A percentile compares a stretch with the other conserved stretches of the same genome.
Conservation (phyloP, 2,329 filamentous ascomycete genomes). For the Neonectria faginata region DNA sequence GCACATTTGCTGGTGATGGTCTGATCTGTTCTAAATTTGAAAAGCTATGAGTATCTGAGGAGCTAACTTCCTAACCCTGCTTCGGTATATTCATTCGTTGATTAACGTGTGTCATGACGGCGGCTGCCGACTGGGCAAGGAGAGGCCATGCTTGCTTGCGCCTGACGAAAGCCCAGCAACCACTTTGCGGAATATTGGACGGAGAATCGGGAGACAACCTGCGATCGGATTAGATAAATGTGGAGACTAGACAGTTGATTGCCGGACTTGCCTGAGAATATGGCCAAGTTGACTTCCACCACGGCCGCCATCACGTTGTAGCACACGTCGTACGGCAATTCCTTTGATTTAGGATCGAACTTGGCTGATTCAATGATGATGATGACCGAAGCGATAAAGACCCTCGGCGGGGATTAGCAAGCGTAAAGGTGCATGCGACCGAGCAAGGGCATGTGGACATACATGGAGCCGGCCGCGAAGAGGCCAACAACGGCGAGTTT, state of each 20-base stretch:
- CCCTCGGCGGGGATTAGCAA: constrained; percentile 25
- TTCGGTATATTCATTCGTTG: background rate
- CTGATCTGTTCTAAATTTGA: background rate
- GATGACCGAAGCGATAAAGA: constrained; percentile 35
- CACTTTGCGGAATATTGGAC: background rate
- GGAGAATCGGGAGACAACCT: background rate
- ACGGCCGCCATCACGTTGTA: constrained; percentile 36
- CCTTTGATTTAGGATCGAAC: constrained; percentile 28
- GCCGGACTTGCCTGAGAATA: constrained; percentile 32
- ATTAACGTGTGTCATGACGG: background rate
- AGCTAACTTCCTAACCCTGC: background rate
- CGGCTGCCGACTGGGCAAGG: background rate
- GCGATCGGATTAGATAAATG: background rate
- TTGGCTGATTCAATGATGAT: constrained; percentile 26
- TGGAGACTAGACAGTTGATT: background rate
- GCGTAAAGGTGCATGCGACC: constrained; percentile 7
- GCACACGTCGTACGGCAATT: constrained; percentile 31
- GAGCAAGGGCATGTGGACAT: constrained; percentile 4
- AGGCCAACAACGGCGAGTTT: constrained; percentile 42
- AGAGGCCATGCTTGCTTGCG: background rate
- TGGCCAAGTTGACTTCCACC: constrained; percentile 39
- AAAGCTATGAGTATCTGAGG: background rate
- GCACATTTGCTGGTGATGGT: background rate
- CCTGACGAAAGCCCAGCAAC: background rate
- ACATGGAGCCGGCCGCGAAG: constrained; percentile 44